Evolutionary conservation across 495 filamentous ascomycete genomes (phyloP), one percentile per base, ranked within the genome.

Genomic region (Podospora didyma): DNA sequence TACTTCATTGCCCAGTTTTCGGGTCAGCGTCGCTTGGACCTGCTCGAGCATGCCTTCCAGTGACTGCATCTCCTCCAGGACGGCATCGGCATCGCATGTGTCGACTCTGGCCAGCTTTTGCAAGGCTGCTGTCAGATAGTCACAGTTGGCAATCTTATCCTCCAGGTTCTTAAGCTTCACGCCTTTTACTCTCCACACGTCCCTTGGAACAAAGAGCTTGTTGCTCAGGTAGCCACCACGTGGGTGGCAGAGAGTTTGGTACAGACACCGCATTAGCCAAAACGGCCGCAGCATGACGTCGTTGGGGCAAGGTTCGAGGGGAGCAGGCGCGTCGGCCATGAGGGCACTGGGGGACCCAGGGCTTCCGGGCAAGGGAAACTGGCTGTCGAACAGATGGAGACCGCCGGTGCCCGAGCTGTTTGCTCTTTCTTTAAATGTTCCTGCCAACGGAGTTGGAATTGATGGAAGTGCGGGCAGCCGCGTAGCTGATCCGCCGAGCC

Each of bases 51-150:
- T 79, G 52, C 75, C 79, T 72, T 98, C 94, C 24, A 98, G 79
- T n/a, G 83, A 76, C 66, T 97, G 90, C 90, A 98, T 96, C 68
- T 98, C 94, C 62, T 96, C 92, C 28, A 95, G 75, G 16, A 98
- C 85, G 19, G 92, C 89, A 62, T 96, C 91, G 2, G 92, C 89
- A 68, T 97, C 92, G 57, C 85, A 86, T 2, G 85, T 91, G 61
- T 97, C 91, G 5, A 96, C 91, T 51, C 83, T 82, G 16, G 85
- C 82, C 24, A 98, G 79, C 64, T 90, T 93, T 45, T 89, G 79
- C 45, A 98, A 75, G 16, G 94, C 92, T 2, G 94, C 95, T 7
- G 92, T 97, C 37, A 98, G 76, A 35, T 92, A 77, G 65, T 98
- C 95, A 62, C 92, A 97, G 53, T 88, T 89, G n/a, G 90, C 83